Base-by-base conservation (phyloP, 2,329 filamentous ascomycete species). In the Nothomitra cinnamomea region DNA sequence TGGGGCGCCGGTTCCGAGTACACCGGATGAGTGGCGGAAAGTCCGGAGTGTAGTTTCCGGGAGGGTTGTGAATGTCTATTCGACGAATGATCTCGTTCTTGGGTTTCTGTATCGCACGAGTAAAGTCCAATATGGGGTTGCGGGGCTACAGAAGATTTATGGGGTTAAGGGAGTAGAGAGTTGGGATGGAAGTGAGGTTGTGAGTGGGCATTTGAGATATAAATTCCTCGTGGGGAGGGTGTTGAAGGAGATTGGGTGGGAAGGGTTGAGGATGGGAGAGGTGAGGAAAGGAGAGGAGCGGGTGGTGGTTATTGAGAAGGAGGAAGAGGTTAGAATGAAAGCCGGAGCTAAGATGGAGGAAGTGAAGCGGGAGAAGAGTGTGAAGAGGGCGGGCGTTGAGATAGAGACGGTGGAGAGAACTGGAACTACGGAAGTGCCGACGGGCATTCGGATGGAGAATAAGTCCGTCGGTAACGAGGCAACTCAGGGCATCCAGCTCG, bases 81-180 rank as follows among this genome's bases (percentile, higher is more conserved):
- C 86, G 1, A 80, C 83, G 52, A 89, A 92, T 56, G 89, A 95
- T 66, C 85, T 87, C 61, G 80, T 95, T 28, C 78, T 95, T 1
- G 88, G 80, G 1, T 90, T 95, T 63, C 71, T 95, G 19, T 95
- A 95, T 65, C 80, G 89, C 43, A 83, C 87, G 1, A 87, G 85
- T 41, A 88, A 82, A 55, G 77, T 94, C 28, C 83, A 90, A 58
- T 76, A 85, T 41, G 89, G 89, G 2, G 79, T 95, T 42, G 88
- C 88, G 0, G 90, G 89, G 0, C 70, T 96, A 1, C 85, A 95
- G 63, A 74, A 79, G 28, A 78, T 94, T 22, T 68, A 79, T 55
- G 76, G 74, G 7, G n/a, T n/a, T n/a, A 74, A 77, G 3, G 83
- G 83, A 1, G 74, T 92, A 0, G 70, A 76, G 54, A 78, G 76